phyloP scores from a whole-genome alignment of 306 rosid genomes.

The Cucurbita argyrosperma region DNA sequence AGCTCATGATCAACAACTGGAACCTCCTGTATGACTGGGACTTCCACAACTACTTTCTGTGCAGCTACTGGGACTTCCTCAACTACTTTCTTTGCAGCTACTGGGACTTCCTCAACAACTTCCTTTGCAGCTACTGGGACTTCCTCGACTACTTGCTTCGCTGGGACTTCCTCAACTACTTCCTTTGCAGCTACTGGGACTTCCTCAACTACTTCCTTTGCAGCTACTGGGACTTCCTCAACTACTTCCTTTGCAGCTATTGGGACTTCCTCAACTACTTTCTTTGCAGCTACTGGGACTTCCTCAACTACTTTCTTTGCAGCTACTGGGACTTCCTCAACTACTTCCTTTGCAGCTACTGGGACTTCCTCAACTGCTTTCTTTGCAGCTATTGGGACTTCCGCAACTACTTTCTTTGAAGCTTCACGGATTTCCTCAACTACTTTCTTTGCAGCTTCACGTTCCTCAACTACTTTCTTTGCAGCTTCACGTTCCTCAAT shows the following conservation, averaged over 20 bases:
- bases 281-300: background rate
- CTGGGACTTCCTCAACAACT: slow-evolving; percentile 13
- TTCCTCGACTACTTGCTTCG: background rate
- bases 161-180: slow-evolving; percentile 17
- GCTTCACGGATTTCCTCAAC: background rate
- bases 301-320: slow-evolving; percentile 6
- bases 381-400: background rate
- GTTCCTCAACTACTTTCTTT: slow-evolving; percentile 1
- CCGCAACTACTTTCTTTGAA: background rate
- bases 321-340: slow-evolving; percentile 11
- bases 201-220: slow-evolving; percentile 16
- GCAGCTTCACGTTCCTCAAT: slow-evolving; percentile 44
- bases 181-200: background rate
- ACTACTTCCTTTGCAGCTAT: background rate
- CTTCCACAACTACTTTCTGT: slow-evolving; percentile 8
- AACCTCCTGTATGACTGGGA: background rate
- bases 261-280: background rate
- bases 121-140: background rate
- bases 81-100: background rate
- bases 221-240: background rate
- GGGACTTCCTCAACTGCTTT: slow-evolving; percentile 11
- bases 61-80: background rate
- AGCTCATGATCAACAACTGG: slow-evolving; percentile 2
- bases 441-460: background rate
- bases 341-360: background rate